Conservation (phyloP, 257 asterid species). For the Prunella vulgaris region DNA sequence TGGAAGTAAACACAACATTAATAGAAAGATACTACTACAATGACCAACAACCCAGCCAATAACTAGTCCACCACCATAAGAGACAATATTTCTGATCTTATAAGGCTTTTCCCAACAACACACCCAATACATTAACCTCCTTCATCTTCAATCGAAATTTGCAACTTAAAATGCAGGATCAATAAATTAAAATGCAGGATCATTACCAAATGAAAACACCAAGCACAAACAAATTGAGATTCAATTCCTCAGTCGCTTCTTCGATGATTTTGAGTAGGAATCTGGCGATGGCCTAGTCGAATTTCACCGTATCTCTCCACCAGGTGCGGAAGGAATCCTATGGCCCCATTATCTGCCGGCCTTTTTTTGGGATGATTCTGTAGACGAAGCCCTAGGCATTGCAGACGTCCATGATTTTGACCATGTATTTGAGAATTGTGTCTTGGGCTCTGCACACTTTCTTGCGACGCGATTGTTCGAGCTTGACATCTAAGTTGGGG, state of each 20-base stretch:
- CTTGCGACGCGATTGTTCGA: slow-evolving; percentile 42
- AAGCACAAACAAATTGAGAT: slow-evolving; percentile 27
- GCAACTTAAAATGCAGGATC: too few relatives aligned
- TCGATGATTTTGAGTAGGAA: slow-evolving; percentile 34
- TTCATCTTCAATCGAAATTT: too few relatives aligned
- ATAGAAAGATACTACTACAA: too few relatives aligned
- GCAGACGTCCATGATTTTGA: slow-evolving; percentile 64
- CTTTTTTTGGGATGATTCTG: slow-evolving; percentile 62
- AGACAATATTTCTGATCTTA: too few relatives aligned
- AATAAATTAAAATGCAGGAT: too few relatives aligned
- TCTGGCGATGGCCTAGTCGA: slow-evolving; percentile 40
- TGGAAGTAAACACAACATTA: too few relatives aligned
- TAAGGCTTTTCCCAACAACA: too few relatives aligned
- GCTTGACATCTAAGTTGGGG: neutral
- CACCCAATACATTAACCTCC: too few relatives aligned
- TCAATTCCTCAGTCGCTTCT: neutral
- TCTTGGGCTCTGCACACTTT: slow-evolving; percentile 57
- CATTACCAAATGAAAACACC: too few relatives aligned
- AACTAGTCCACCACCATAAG: too few relatives aligned
- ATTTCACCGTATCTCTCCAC: slow-evolving; percentile 58
- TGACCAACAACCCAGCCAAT: too few relatives aligned
- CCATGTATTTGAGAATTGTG: slow-evolving; percentile 53
- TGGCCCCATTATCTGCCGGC: slow-evolving; percentile 45
- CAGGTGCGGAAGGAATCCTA: slow-evolving; percentile 57
- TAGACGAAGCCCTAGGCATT: slow-evolving; percentile 64